Evolutionary conservation across 805 yeast genomes (phyloP).

Genomic region (Lachancea waltii): DNA sequence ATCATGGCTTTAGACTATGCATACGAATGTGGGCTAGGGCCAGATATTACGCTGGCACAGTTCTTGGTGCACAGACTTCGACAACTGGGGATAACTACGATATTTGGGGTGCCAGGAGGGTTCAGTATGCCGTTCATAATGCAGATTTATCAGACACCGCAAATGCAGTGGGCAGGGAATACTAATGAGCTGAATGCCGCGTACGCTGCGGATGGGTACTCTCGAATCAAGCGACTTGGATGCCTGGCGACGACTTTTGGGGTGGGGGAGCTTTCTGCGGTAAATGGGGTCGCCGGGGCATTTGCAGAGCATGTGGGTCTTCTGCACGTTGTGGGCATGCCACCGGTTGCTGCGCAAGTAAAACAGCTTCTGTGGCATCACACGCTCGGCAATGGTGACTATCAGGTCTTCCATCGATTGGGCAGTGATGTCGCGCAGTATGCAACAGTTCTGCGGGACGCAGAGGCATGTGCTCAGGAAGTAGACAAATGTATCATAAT

Average conservation of each 20-base stretch:
- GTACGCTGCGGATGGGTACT: conserved; percentile 86
- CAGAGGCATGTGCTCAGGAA: conserved; percentile 49
- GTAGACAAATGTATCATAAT: conserved; percentile 41
- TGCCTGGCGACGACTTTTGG: conserved; percentile 58
- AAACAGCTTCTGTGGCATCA: conserved; percentile 34
- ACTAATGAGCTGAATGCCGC: conserved; percentile 90
- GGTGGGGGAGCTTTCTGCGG: conserved; percentile 82
- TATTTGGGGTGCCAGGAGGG: conserved; percentile 75
- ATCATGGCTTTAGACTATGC: conserved; percentile 3
- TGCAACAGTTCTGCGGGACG: conserved; percentile 52
- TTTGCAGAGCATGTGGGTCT: conserved; percentile 78
- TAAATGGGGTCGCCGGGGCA: conserved; percentile 80
- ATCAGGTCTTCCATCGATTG: conserved; percentile 49
- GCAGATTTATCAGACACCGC: conserved; percentile 45
- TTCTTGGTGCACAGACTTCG: conserved; percentile 54
- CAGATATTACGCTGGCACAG: conserved; percentile 40
- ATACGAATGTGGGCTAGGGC: conserved; percentile 4
- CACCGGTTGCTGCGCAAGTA: conserved; percentile 36
- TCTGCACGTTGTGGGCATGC: conserved; percentile 80
- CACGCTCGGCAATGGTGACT: conserved; percentile 25
- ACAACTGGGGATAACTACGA: conserved; percentile 45
- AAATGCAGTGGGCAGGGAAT: conserved; percentile 62
- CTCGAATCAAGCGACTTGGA: conserved; percentile 42
- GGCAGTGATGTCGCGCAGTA: conserved; percentile 41
- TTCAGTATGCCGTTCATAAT: conserved; percentile 62